phyloP scores from a whole-genome alignment of 768 basidiomycete species.

The Tephrocybe sp. region DNA sequence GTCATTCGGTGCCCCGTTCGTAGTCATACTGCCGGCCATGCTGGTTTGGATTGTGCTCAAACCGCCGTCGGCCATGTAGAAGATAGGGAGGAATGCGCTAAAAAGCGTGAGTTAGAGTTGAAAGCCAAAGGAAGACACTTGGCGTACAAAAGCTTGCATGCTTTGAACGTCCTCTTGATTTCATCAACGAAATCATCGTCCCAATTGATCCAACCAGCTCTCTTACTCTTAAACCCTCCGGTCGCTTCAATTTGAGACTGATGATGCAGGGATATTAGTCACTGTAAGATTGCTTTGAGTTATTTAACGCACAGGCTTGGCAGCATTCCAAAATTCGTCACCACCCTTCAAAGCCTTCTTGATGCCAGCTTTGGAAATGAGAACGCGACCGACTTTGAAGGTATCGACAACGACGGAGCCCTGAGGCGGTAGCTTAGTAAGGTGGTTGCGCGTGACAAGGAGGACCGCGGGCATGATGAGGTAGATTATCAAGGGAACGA shows the following conservation, averaged over 20 bases:
- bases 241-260: constrained; percentile 19
- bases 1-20: constrained; percentile 31
- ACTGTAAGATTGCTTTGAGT: too few relatives aligned
- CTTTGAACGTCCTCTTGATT: constrained; percentile 27
- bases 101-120: too few relatives aligned
- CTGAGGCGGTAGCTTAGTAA: constrained; percentile 31
- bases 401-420: constrained; percentile 33
- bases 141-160: constrained; percentile 29
- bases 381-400: constrained; percentile 19
- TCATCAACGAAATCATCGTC: constrained; percentile 35
- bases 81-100: constrained; percentile 27
- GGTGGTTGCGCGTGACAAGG: constrained; percentile 22
- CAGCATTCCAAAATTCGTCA: constrained; percentile 25
- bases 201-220: constrained; percentile 22
- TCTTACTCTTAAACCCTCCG: constrained; percentile 16
- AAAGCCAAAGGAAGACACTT: not conserved
- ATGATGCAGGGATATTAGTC: not conserved
- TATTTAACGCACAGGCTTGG: constrained; percentile 21
- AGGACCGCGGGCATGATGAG: constrained; percentile 32
- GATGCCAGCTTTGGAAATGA: constrained; percentile 16
- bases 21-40: constrained; percentile 29
- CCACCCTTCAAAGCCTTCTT: constrained; percentile 22
- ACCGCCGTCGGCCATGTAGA: constrained; percentile 29
- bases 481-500: constrained; percentile 26
- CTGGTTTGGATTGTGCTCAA: constrained; percentile 25